Evolutionary conservation across 129 eudicot genomes (phyloP), one percentile per base, ranked within the genome.

Genomic region (Escallonia rubra): DNA sequence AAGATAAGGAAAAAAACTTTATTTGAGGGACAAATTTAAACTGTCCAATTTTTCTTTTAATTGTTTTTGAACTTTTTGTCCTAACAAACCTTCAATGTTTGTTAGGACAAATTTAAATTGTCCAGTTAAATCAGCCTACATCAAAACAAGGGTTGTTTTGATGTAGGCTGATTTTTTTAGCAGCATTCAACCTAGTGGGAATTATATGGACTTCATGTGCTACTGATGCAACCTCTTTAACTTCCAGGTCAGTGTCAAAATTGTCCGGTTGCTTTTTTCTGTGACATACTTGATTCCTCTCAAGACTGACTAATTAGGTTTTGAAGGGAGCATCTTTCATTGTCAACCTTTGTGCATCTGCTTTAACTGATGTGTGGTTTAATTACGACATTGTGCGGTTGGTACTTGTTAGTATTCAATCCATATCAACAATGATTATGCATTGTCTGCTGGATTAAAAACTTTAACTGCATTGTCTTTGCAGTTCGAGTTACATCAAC

Each of bases 281-380:
- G 63, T 54, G 58, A 54, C 51, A 47, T 47, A 10, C 38, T 58
- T 58, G 62, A 58, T 34, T 41, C 14, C 14, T 59, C 41, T 39
- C 14, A 39, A 39, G 64, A 50, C 55, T n/a, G n/a, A 13, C 7
- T 10, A 10, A 10, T 10, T 39, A 15, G 64, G 12, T 59, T 10
- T 59, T 59, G 13, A 15, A 40, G 38, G 13, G 70, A 12, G 61
- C 59, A 53, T 53, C 61, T 66, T 23, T 66, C 61, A 66, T 12
- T 52, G 44, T 66, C 61, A 66, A 41, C 61, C 60, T 66, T 52
- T 55, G n/a, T 43, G 43, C 13, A 47, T 23, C 40, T 43, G 12
- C n/a, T 13, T 12, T 13, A 66, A 52, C 61, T 51, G 41, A 66
- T 66, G 15, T 54, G 14, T 54, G 5, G 41, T 51, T 66, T 41